Evolutionary conservation across 2,329 filamentous ascomycete species (phyloP).

Genomic region (Neofusicoccum cordaticola): DNA sequence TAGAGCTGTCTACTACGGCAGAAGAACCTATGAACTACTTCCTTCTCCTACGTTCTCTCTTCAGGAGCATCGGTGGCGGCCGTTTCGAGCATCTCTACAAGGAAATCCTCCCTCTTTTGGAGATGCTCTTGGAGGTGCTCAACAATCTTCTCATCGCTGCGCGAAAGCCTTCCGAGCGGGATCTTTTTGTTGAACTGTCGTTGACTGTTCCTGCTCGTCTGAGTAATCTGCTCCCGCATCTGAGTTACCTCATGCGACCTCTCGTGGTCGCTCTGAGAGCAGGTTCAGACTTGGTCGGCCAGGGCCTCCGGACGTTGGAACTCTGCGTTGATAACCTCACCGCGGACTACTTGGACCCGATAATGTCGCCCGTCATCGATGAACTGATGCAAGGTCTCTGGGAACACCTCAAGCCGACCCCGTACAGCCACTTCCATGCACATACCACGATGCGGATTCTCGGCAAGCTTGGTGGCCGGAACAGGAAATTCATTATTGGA

Average conservation of each 20-base stretch:
- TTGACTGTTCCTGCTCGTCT: slow-evolving; percentile 91
- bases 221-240: slow-evolving; percentile 89
- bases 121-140: slow-evolving; percentile 96
- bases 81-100: slow-evolving; percentile 98
- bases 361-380: slow-evolving; percentile 98
- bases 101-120: slow-evolving; percentile 89
- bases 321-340: slow-evolving; percentile 98
- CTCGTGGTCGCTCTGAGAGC: slow-evolving; percentile 92
- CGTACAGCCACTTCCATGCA: slow-evolving; percentile 95
- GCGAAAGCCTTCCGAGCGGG: slow-evolving; percentile 82
- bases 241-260: slow-evolving; percentile 95
- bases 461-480: slow-evolving; percentile 91
- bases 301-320: slow-evolving; percentile 88
- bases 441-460: slow-evolving; percentile 98
- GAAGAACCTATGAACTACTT: slow-evolving; percentile 99
- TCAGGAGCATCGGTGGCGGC: slow-evolving; percentile 93
- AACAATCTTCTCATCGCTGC: slow-evolving; percentile 92
- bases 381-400: slow-evolving; percentile 97
- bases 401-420: slow-evolving; percentile 88
- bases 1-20: slow-evolving; percentile 90
- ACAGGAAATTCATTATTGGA: slow-evolving; percentile 90
- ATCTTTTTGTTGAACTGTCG: slow-evolving; percentile 95
- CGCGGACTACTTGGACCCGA: slow-evolving; percentile 94
- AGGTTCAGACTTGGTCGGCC: slow-evolving; percentile 89
- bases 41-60: slow-evolving; percentile 83